Evolutionary conservation across 1,139 yeast genomes (phyloP).

Genomic region (Blastobotrys petasosporus): DNA sequence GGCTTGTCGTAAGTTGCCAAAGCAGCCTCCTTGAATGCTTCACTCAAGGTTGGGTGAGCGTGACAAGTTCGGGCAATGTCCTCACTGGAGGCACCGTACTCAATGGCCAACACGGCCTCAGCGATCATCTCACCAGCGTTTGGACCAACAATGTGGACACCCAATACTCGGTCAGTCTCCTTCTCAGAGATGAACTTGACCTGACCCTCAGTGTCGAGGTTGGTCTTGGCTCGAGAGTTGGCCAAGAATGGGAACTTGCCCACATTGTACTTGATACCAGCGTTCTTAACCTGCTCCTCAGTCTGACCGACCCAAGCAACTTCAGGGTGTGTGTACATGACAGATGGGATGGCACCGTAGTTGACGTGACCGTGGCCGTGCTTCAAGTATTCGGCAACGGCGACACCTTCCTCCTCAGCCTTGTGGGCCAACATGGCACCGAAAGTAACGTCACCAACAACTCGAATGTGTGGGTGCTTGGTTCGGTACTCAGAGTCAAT

Average conservation of each 20-base stretch:
- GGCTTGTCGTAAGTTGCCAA: slow-evolving; percentile 87
- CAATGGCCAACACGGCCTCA: slow-evolving; percentile 95
- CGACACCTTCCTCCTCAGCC: slow-evolving; percentile 99
- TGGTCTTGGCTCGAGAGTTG: slow-evolving; percentile 98
- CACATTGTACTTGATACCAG: slow-evolving; percentile 84
- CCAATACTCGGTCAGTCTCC: slow-evolving; percentile 93
- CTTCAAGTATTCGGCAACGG: slow-evolving; percentile 93
- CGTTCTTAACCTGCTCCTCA: slow-evolving; percentile 92
- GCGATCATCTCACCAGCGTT: slow-evolving; percentile 99
- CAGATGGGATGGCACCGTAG: slow-evolving; percentile 96
- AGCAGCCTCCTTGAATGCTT: slow-evolving; percentile 98
- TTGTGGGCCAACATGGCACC: slow-evolving; percentile 99
- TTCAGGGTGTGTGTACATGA: slow-evolving; percentile 98
- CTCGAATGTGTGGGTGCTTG: slow-evolving; percentile 87
- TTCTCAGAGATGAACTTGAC: slow-evolving; percentile 95
- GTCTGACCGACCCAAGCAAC: slow-evolving; percentile 98
- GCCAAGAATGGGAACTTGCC: slow-evolving; percentile 99
- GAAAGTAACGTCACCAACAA: slow-evolving; percentile 96
- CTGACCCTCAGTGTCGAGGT: slow-evolving; percentile 93
- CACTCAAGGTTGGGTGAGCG: slow-evolving; percentile 97
- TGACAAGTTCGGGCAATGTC: slow-evolving; percentile 97
- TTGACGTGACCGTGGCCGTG: slow-evolving; percentile 96
- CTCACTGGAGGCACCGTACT: slow-evolving; percentile 98
- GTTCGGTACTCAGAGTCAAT: slow-evolving; percentile 93
- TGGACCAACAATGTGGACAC: slow-evolving; percentile 96